A percentile compares a stretch with the other conserved stretches of the same genome.
phyloP scores from a whole-genome alignment of 345 rosid genomes.

The Salix exigua region DNA sequence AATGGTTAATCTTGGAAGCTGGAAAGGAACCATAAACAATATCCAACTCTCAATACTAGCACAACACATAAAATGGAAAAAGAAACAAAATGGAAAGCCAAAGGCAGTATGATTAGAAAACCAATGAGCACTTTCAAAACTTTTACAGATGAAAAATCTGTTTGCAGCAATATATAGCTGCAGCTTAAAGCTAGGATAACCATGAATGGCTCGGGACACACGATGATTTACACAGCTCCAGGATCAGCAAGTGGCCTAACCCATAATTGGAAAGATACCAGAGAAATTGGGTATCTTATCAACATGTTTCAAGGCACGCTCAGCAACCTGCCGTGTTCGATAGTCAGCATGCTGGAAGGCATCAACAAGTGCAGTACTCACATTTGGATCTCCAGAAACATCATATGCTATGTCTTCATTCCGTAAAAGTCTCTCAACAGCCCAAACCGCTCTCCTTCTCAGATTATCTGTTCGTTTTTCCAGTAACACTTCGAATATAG shows the following conservation, averaged over 20 bases:
- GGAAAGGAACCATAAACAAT: neutral
- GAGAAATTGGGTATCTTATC: slow-evolving; percentile 94
- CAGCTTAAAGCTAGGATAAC: slow-evolving; percentile 17
- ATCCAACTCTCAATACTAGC: neutral
- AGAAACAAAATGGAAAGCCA: neutral
- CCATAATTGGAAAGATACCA: slow-evolving; percentile 68
- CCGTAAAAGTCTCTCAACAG: slow-evolving; percentile 77
- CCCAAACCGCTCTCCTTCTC: slow-evolving; percentile 78
- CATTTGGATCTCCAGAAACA: slow-evolving; percentile 68
- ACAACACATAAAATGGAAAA: neutral
- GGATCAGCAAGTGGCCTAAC: slow-evolving; percentile 21
- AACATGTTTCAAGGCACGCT: slow-evolving; percentile 76
- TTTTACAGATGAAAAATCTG: slow-evolving; percentile 24
- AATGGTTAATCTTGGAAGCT: neutral
- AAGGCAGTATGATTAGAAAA: slow-evolving; percentile 13
- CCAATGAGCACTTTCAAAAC: slow-evolving; percentile 22
- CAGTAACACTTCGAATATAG: slow-evolving; percentile 59
- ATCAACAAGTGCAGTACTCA: slow-evolving; percentile 81
- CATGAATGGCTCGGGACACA: slow-evolving; percentile 3
- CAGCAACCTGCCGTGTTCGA: slow-evolving; percentile 79
- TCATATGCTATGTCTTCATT: slow-evolving; percentile 69
- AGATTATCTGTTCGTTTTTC: slow-evolving; percentile 72
- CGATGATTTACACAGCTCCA: slow-evolving; percentile 20
- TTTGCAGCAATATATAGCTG: slow-evolving; percentile 35
- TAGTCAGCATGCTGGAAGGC: slow-evolving; percentile 91